Conservation (phyloP, 495 filamentous ascomycete species). For the Daldinia childiae region DNA sequence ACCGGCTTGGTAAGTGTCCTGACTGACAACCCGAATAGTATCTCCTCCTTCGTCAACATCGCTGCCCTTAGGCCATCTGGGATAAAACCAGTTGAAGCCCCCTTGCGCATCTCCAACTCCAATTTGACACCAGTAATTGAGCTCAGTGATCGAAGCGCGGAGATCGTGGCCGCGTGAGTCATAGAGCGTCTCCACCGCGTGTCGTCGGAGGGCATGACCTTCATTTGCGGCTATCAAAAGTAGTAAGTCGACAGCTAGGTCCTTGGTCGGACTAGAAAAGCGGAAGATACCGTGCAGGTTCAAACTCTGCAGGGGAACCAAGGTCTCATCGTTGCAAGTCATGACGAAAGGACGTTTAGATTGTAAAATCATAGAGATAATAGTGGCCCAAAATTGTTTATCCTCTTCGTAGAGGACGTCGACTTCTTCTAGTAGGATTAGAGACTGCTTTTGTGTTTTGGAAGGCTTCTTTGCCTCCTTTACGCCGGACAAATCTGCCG, state of each 20-base stretch:
- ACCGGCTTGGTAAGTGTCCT: slow-evolving; percentile 76
- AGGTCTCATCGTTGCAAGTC: slow-evolving; percentile 89
- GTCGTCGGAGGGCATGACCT: slow-evolving; percentile 79
- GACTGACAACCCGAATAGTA: slow-evolving; percentile 80
- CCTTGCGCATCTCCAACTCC: slow-evolving; percentile 88
- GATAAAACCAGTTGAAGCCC: slow-evolving; percentile 90
- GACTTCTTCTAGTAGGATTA: slow-evolving; percentile 94
- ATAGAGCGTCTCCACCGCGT: slow-evolving; percentile 75
- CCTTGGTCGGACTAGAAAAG: slow-evolving; percentile 71
- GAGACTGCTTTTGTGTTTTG: slow-evolving; percentile 84
- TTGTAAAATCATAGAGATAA: slow-evolving; percentile 76
- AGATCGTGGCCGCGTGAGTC: slow-evolving; percentile 73
- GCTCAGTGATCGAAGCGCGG: slow-evolving; percentile 81
- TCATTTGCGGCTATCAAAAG: slow-evolving; percentile 87
- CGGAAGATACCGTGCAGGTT: slow-evolving; percentile 86
- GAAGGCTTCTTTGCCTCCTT: slow-evolving; percentile 52
- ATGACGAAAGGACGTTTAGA: slow-evolving; percentile 93
- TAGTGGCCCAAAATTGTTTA: slow-evolving; percentile 89
- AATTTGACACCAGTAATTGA: slow-evolving; percentile 97
- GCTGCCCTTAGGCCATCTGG: slow-evolving; percentile 72
- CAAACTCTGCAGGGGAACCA: slow-evolving; percentile 75
- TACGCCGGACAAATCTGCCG: slow-evolving; percentile 17
- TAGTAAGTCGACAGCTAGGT: slow-evolving; percentile 80
- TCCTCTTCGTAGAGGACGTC: slow-evolving; percentile 96
- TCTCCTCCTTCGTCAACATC: slow-evolving; percentile 74